Evolutionary conservation across 192 early-diverging fungal genomes (phyloP), one percentile per base, ranked within the genome.

Genomic region (Coemansia sp.): DNA sequence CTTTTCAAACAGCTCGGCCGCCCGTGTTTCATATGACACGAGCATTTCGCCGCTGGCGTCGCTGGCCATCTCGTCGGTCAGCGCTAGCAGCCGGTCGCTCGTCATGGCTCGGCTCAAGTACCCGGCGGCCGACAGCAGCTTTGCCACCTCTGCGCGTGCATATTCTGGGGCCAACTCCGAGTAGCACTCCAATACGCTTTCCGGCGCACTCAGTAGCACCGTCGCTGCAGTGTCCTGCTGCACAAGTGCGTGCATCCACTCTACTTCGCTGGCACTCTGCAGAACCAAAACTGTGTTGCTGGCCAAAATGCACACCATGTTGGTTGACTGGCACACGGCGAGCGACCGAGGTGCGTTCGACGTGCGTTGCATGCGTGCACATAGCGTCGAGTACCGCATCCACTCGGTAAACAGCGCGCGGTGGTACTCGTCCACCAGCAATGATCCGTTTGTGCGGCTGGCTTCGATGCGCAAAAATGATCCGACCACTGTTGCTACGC

Each of bases 301-400:
- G 12, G 54, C 37, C 4, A 79, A 60, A 3, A 71, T 49, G 39
- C 64, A 61, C 57, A 73, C 66, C 70, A 78, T 73, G n/a, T 52
- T 56, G 14, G 76, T 72, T 16, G 66, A 41, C 1, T 38, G 41
- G 50, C 77, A 65, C 47, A 76, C 50, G 6, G 77, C 51, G 10
- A 83, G 71, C 24, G 72, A 32, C 27, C 48, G 37, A 11, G 82
- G 76, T n/a, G 64, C 20, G 20, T 80, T 72, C 18, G 64, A 32
- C 11, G 24, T 37, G 32, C 69, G 73, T 59, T 83, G 82, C 51
- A 79, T 49, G 3, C 73, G 82, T 22, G 67, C 54, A 38, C 82
- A 83, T 3, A 80, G 65, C 35, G 76, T 71, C 13, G 73, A 57
- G 39, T 73, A 79, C 45, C 82, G 82, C 82, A 73, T 76, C 82